Conservation (phyloP, 129 eudicot species). For the Daucus carota region DNA sequence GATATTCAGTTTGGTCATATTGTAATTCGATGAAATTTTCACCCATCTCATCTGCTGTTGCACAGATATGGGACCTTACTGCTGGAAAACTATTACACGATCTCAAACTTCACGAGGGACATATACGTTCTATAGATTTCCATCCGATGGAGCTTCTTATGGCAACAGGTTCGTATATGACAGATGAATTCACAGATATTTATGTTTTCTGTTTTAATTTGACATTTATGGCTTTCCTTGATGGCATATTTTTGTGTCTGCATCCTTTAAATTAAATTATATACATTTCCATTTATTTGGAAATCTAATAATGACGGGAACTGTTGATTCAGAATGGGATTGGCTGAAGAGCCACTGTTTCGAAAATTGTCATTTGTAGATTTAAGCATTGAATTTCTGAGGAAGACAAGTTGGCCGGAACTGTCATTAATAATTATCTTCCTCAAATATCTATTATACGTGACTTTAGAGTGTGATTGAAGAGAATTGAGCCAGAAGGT, state of each 20-base stretch:
- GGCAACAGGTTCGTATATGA: conserved; percentile 60
- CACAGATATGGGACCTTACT: conserved; percentile 88
- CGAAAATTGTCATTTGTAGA: no score
- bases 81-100: conserved; percentile 95
- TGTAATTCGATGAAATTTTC: conserved; percentile 1
- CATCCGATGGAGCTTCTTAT: conserved; percentile 92
- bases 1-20: background rate
- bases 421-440: background rate
- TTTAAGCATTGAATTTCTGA: no score
- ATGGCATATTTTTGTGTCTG: background rate
- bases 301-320: background rate
- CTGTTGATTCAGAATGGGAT: no score
- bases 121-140: conserved; percentile 70
- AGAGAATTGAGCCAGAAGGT: no score
- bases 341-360: no score
- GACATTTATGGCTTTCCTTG: background rate
- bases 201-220: background rate
- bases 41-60: conserved; percentile 8
- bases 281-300: background rate
- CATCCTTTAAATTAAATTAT: background rate
- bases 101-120: conserved; percentile 84
- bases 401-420: no score
- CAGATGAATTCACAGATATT: background rate
- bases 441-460: background rate
- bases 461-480: no score